phyloP scores from a whole-genome alignment of 208 protist genomes.

The Trypanosoma brucei region DNA sequence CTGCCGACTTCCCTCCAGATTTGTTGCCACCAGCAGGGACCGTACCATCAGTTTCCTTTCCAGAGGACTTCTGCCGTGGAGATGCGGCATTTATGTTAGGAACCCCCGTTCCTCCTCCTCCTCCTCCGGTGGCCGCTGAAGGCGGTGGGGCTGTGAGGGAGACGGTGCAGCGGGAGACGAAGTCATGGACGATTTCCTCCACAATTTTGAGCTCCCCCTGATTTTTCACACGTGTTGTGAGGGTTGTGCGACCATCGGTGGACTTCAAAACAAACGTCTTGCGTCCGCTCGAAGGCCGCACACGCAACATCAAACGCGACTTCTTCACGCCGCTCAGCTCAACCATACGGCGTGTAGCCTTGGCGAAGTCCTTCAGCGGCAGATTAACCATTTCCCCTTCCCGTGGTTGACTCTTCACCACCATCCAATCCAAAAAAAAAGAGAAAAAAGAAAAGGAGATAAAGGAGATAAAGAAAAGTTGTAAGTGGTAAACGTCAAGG shows the following conservation, averaged over 20 bases:
- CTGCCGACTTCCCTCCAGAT: slow-evolving; percentile 2
- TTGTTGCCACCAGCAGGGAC: slow-evolving; percentile 1
- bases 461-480: neutral
- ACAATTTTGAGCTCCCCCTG: slow-evolving; percentile 59
- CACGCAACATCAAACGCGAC: slow-evolving; percentile 58
- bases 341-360: slow-evolving; percentile 49
- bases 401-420: no score
- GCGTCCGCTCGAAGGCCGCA: slow-evolving; percentile 38
- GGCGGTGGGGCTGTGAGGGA: slow-evolving; percentile 10
- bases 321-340: slow-evolving; percentile 52
- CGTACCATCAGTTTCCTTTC: neutral
- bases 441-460: slow-evolving; percentile 4
- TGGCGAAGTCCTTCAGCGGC: slow-evolving; percentile 50
- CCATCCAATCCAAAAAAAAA: neutral
- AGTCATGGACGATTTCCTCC: slow-evolving; percentile 56
- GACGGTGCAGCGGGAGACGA: slow-evolving; percentile 50
- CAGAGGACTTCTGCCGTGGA: neutral
- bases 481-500: no score
- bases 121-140: neutral
- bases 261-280: slow-evolving; percentile 59
- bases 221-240: slow-evolving; percentile 56
- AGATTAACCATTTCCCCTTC: slow-evolving; percentile 36
- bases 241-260: slow-evolving; percentile 59
- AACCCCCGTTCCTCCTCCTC: no score
- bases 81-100: no score